These are phyloP conservation scores for Aspergillus diversus DNA, from an alignment of 495 filamentous ascomycete species.

Conservation along the genomic window DNA sequence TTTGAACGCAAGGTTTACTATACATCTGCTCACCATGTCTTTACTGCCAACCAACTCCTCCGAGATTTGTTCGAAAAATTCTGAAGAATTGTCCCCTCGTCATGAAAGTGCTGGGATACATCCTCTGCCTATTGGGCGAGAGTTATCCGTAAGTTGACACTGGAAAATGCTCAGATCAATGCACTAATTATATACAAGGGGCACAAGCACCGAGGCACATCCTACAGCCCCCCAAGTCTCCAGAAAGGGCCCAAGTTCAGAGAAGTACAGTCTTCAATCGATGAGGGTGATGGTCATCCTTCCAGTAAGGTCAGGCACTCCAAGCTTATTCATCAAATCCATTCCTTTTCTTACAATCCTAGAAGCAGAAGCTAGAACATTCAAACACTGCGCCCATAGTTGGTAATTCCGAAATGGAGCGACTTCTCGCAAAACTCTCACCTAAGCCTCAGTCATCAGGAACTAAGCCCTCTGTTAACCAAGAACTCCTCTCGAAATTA, in stretches of 20 bases:
- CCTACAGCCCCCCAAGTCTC: slow-evolving; percentile 36
- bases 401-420: slow-evolving; percentile 42
- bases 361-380: slow-evolving; percentile 58
- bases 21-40: slow-evolving; percentile 31
- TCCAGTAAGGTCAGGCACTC: slow-evolving; percentile 42
- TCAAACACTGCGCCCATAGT: slow-evolving; percentile 29
- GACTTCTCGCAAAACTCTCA: slow-evolving; percentile 41
- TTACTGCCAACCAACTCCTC: slow-evolving; percentile 29
- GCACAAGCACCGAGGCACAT: slow-evolving; percentile 33
- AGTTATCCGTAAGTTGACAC: slow-evolving; percentile 34
- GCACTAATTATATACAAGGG: slow-evolving; percentile 22
- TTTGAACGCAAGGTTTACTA: slow-evolving; percentile 6
- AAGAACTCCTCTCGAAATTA: slow-evolving; percentile 59
- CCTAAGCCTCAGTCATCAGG: slow-evolving; percentile 30
- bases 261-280: slow-evolving; percentile 33
- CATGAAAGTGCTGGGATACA: slow-evolving; percentile 25
- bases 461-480: slow-evolving; percentile 26
- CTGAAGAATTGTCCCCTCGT: slow-evolving; percentile 21
- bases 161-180: background rate
- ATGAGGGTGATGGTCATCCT: slow-evolving; percentile 26
- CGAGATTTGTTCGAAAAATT: slow-evolving; percentile 28
- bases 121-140: slow-evolving; percentile 27
- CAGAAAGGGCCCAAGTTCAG: slow-evolving; percentile 46
- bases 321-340: background rate
- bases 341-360: slow-evolving; percentile 45